Evolutionary conservation across 192 early-diverging fungal genomes (phyloP), one percentile per base, ranked within the genome.

Genomic region (Funneliformis mosseae): DNA sequence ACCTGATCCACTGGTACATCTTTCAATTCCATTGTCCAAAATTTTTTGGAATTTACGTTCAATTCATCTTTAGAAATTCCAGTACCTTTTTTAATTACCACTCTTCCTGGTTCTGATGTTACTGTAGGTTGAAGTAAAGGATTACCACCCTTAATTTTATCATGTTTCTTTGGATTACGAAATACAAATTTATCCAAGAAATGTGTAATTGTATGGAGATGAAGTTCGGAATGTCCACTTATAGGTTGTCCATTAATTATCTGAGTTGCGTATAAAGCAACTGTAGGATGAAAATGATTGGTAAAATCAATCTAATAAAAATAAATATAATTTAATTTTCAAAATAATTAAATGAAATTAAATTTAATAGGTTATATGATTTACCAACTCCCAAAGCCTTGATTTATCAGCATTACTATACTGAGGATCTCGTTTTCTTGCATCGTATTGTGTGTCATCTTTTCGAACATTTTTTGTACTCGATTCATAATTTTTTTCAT

Each of bases 101-200:
- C 86, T 38, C 88, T 87, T 67, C 92, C 84, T 10, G 77, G 73
- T 45, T 81, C 80, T 88, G 84, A 80, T 74, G 81, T 87, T 81
- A 83, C 90, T 87, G 85, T 88, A 86, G 87, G 90, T 85, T 91
- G 92, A 88, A 91, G 91, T 78, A 90, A 89, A n/a, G 84, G 86
- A 64, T n/a, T 81, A 84, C 81, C 55, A 83, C 85, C 82, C 87
- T 88, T 69, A 85, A 80, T 21, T 91, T 93, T 55, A 92, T 89
- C 63, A 38, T 84, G 79, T 78, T 93, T 92, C 86, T 97, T 97
- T 60, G 97, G 93, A 88, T 96, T 96, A 85, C 96, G 95, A 87
- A 92, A 97, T 33, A 98, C 94, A 89, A 99, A 98, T 55, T 94
- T 89, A 81, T 99, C 97, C 66, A 99, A 90, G 88, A 99, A 99